These are phyloP conservation scores for Neoscytalidium dimidiatum DNA, from an alignment of 2,329 filamentous ascomycete genomes.

Conservation along the genomic window DNA sequence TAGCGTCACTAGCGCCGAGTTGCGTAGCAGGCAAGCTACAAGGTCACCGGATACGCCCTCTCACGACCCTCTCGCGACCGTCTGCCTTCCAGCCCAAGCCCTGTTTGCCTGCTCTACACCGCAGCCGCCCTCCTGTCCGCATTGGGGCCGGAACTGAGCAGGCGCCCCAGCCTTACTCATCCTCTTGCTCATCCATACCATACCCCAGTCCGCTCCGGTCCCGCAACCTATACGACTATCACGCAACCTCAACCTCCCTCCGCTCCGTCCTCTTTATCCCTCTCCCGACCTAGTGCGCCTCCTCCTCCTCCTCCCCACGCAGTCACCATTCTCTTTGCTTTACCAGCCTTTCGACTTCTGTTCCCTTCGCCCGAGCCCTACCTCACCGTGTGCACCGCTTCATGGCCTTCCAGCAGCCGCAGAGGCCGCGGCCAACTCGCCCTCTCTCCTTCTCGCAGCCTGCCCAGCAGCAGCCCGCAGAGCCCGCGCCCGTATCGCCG, in stretches of 20 bases:
- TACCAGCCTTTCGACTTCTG: neutral
- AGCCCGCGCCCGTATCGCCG: conserved; percentile 32
- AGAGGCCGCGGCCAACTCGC: conserved; percentile 36
- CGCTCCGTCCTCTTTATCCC: neutral
- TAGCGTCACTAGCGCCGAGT: conserved; percentile 4
- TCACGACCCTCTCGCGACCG: neutral
- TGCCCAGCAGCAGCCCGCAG: conserved; percentile 20
- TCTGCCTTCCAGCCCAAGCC: too few species aligned
- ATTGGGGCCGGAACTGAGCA: conserved; percentile 6
- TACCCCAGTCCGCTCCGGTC: neutral
- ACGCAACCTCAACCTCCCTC: conserved; percentile 8
- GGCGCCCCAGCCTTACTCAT: conserved; percentile 18
- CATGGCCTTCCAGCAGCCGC: conserved; percentile 43
- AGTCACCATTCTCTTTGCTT: neutral
- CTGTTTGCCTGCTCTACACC: neutral
- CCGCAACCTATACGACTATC: conserved; percentile 4
- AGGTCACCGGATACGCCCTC: conserved; percentile 15
- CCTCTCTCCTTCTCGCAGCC: conserved; percentile 37
- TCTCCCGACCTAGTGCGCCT: neutral
- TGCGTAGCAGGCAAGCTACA: conserved; percentile 9
- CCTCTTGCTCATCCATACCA: conserved; percentile 4
- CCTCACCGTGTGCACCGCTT: conserved; percentile 3
- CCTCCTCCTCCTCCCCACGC: neutral
- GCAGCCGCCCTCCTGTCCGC: neutral
- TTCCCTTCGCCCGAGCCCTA: neutral